phyloP scores from a whole-genome alignment of 1,284 basidiomycete species.

The Mycosarcoma maydis region DNA sequence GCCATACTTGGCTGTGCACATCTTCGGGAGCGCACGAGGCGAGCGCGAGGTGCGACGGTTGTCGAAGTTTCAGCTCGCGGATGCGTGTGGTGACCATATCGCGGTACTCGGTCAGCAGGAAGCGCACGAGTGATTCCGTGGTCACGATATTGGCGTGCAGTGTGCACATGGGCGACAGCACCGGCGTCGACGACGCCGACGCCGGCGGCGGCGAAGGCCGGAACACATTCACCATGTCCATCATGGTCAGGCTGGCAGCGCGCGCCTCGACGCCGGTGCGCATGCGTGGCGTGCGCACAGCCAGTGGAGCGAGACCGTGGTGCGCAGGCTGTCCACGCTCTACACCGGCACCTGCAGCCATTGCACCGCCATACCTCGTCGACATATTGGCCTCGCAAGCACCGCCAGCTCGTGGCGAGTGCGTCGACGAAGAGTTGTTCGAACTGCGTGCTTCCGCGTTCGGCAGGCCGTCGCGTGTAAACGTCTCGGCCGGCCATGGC shows the following conservation, averaged over 20 bases:
- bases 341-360: not conserved
- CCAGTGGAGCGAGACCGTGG: constrained; percentile 11
- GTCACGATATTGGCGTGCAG: constrained; percentile 55
- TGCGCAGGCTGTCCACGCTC: constrained; percentile 18
- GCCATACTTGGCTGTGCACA: constrained; percentile 18
- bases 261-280: not conserved
- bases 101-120: constrained; percentile 49
- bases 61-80: constrained; percentile 23
- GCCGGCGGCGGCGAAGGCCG: constrained; percentile 37
- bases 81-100: constrained; percentile 29
- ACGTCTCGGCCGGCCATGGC: constrained; percentile 48
- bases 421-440: constrained; percentile 17
- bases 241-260: constrained; percentile 6
- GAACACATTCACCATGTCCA: constrained; percentile 46
- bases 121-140: constrained; percentile 50
- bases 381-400: not conserved
- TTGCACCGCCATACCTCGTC: not conserved
- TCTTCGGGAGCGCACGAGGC: constrained; percentile 5
- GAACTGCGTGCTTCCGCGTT: constrained; percentile 24
- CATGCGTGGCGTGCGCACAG: not conserved
- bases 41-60: not conserved
- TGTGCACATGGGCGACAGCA: constrained; percentile 50
- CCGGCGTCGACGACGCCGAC: constrained; percentile 13
- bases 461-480: constrained; percentile 33
- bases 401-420: constrained; percentile 12